A percentile compares a stretch with the other conserved stretches of the same genome.
phyloP scores from a whole-genome alignment of 805 yeast species.

The Saccharomycopsis schoenii region DNA sequence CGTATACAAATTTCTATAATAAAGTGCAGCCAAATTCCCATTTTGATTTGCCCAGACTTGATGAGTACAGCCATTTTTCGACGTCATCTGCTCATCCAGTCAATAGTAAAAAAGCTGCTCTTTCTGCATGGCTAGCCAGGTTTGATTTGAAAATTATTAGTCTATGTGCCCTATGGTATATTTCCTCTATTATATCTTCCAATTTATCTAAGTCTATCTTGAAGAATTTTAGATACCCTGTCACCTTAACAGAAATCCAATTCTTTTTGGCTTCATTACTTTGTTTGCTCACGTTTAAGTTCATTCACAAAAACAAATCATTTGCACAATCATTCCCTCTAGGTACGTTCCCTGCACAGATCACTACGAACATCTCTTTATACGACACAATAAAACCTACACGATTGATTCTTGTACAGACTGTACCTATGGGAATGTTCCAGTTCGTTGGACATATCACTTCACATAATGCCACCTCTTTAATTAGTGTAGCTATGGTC shows the following conservation, averaged over 20 bases:
- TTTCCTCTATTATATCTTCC: conserved; percentile 68
- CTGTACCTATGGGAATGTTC: conserved; percentile 90
- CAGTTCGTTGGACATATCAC: conserved; percentile 89
- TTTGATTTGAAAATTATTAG: conserved; percentile 28
- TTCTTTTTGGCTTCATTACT: conserved; percentile 61
- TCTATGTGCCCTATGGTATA: conserved; percentile 72
- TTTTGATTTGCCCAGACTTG: background rate
- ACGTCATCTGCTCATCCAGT: background rate
- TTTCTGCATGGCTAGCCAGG: background rate
- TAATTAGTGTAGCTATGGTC: conserved; percentile 89
- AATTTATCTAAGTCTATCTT: conserved; percentile 75
- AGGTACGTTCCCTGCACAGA: conserved; percentile 27
- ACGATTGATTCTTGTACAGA: conserved; percentile 42
- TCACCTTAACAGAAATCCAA: conserved; percentile 84
- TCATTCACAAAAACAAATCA: conserved; percentile 29
- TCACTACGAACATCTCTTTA: conserved; percentile 25
- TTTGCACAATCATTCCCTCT: conserved; percentile 25
- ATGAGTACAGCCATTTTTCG: background rate
- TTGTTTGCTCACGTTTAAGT: conserved; percentile 37
- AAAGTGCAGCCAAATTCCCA: conserved; percentile 5
- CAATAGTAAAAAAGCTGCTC: background rate
- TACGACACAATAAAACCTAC: conserved; percentile 46
- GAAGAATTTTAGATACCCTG: conserved; percentile 62
- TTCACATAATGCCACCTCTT: conserved; percentile 82
- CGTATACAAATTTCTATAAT: conserved; percentile 16